phyloP scores from a whole-genome alignment of 2,329 filamentous ascomycete genomes.

The Grosmannia clavigera region DNA sequence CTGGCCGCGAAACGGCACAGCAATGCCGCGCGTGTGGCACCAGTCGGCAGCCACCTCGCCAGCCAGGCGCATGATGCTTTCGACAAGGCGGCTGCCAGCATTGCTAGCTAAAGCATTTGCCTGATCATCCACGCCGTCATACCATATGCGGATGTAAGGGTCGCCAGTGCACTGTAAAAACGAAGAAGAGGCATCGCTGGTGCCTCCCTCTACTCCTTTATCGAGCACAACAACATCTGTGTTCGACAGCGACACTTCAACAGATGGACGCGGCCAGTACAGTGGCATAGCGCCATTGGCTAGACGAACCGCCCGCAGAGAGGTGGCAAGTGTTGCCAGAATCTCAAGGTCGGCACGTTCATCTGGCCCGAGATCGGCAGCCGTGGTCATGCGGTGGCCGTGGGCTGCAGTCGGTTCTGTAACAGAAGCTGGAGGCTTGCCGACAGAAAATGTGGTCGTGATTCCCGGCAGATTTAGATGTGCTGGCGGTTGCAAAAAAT shows the following conservation, averaged over 20 bases:
- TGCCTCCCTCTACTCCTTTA: background rate
- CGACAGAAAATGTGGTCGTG: constrained; percentile 20
- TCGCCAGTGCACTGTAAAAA: constrained; percentile 28
- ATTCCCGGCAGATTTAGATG: constrained; percentile 2
- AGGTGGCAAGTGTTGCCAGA: constrained; percentile 34
- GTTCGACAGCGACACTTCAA: constrained; percentile 29
- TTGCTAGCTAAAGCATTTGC: background rate
- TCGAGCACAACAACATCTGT: constrained; percentile 7
- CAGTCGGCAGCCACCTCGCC: constrained; percentile 49
- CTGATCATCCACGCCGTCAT: constrained; percentile 7
- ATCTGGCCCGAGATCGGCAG: constrained; percentile 27
- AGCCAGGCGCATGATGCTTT: constrained; percentile 46
- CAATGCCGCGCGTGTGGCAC: constrained; percentile 44
- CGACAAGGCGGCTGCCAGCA: constrained; percentile 26
- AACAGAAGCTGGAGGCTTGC: constrained; percentile 14
- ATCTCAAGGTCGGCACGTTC: constrained; percentile 34
- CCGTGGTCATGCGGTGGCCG: constrained; percentile 30
- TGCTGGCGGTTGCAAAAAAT: background rate
- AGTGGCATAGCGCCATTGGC: constrained; percentile 36
- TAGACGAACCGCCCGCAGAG: constrained; percentile 29
- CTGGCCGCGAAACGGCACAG: constrained; percentile 46
- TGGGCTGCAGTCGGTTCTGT: constrained; percentile 9
- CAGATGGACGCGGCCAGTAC: constrained; percentile 30
- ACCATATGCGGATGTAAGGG: constrained; percentile 35
- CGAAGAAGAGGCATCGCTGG: constrained; percentile 10